Percentiles rank a stretch among this genome's conserved stretches.
Conservation (phyloP, 495 filamentous ascomycete genomes). For the Trypethelium eluteriae region DNA sequence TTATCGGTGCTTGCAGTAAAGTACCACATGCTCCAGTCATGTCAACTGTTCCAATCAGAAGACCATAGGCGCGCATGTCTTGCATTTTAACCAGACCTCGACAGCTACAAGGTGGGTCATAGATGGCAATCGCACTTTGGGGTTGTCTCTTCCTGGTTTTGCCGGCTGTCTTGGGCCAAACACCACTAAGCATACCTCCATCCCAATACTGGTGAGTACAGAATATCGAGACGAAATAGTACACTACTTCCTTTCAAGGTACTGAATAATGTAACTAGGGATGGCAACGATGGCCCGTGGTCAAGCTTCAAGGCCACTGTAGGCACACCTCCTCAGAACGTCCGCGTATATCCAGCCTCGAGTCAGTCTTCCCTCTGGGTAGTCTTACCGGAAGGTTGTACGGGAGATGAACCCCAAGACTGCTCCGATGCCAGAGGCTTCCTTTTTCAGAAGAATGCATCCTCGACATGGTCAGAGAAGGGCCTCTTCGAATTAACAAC, state of each 20-base stretch:
- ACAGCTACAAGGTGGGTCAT: background rate
- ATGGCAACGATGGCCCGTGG: slow-evolving; percentile 38
- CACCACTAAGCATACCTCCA: slow-evolving; percentile 14
- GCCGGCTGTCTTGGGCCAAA: background rate
- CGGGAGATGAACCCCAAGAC: slow-evolving; percentile 19
- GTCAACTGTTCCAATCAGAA: background rate
- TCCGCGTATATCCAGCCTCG: slow-evolving; percentile 22
- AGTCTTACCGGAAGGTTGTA: slow-evolving; percentile 37
- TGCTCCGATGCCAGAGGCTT: slow-evolving; percentile 42
- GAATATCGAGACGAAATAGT: background rate
- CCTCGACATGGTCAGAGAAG: slow-evolving; percentile 25
- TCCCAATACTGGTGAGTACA: slow-evolving; percentile 13
- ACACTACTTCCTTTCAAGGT: background rate
- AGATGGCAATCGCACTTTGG: background rate
- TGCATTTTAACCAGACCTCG: background rate
- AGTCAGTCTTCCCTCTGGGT: slow-evolving; percentile 30
- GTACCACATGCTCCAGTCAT: background rate
- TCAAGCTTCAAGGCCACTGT: slow-evolving; percentile 36
- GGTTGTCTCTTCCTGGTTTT: background rate
- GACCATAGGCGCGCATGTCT: background rate
- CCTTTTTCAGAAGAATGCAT: slow-evolving; percentile 40
- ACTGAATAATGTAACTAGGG: slow-evolving; percentile 22
- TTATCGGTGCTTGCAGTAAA: too few species aligned
- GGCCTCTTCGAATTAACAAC: slow-evolving; percentile 25
- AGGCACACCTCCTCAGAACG: slow-evolving; percentile 33